Evolutionary conservation across 177 flowering plant species (phyloP).

Genomic region (Vitis hybrid): DNA sequence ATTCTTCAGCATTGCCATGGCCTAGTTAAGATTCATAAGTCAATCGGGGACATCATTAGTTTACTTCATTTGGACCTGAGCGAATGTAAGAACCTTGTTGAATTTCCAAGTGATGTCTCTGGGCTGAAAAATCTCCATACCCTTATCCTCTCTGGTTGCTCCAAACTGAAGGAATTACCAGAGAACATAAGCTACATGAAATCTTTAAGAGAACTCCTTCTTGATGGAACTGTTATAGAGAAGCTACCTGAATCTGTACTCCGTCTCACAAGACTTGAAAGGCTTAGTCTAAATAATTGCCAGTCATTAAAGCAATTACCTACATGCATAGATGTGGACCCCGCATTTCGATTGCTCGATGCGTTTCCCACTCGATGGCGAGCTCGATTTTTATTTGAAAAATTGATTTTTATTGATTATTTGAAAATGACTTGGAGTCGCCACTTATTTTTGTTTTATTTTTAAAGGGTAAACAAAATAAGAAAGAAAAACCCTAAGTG

Average conservation of each 20-base stretch:
- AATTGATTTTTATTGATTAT: too few species aligned
- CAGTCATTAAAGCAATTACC: slow-evolving; percentile 29
- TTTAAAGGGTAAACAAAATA: too few species aligned
- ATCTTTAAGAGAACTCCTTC: slow-evolving; percentile 31
- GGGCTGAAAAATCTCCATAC: slow-evolving; percentile 37
- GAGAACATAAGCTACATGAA: slow-evolving; percentile 26
- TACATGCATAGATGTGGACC: too few species aligned
- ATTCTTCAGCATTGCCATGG: slow-evolving; percentile 30
- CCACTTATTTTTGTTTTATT: too few species aligned
- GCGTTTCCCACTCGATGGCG: too few species aligned
- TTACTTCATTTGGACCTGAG: slow-evolving; percentile 32
- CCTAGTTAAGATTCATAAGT: slow-evolving; percentile 28
- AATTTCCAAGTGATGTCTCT: slow-evolving; percentile 41
- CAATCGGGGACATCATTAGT: slow-evolving; percentile 27
- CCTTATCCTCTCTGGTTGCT: slow-evolving; percentile 41
- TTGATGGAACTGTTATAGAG: slow-evolving; percentile 32
- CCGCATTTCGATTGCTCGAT: too few species aligned
- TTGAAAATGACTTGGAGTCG: too few species aligned
- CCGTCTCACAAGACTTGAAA: slow-evolving; percentile 37
- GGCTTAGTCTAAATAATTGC: slow-evolving; percentile 27
- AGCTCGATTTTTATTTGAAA: too few species aligned
- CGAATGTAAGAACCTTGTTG: slow-evolving; percentile 29
- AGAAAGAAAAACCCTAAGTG: too few species aligned
- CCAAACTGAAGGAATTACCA: slow-evolving; percentile 32
- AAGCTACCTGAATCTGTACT: slow-evolving; percentile 33